A percentile compares a stretch with the other conserved stretches of the same genome.
These are phyloP conservation scores for Chernovozyma aurita DNA, from an alignment of 1,139 yeast genomes.

Conservation along the genomic window DNA sequence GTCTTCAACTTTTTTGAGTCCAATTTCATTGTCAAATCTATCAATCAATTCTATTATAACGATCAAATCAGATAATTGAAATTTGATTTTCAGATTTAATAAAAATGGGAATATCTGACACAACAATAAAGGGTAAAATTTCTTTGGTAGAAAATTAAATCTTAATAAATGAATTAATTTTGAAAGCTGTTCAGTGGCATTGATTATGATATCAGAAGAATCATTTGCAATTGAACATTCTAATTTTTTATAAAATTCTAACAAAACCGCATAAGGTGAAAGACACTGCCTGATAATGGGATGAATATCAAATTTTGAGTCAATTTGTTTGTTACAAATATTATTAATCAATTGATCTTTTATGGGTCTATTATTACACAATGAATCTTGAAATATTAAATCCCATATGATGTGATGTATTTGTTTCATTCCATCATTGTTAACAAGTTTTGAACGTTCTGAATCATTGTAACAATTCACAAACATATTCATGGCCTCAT, in stretches of 20 bases:
- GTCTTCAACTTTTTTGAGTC: too few species aligned
- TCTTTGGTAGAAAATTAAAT: constrained; percentile 63
- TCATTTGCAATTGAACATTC: constrained; percentile 17
- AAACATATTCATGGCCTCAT: constrained; percentile 66
- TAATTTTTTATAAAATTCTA: constrained; percentile 40
- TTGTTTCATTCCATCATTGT: constrained; percentile 30
- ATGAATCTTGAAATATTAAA: constrained; percentile 53
- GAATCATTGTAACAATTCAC: constrained; percentile 57
- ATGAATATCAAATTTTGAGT: constrained; percentile 34
- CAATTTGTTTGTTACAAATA: constrained; percentile 40
- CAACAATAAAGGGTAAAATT: constrained; percentile 48
- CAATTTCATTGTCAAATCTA: constrained; percentile 33
- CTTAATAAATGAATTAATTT: constrained; percentile 50
- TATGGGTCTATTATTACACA: constrained; percentile 49
- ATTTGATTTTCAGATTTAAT: constrained; percentile 18
- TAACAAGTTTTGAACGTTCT: constrained; percentile 12
- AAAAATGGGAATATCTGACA: constrained; percentile 48
- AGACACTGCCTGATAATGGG: constrained; percentile 63
- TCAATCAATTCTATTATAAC: constrained; percentile 47
- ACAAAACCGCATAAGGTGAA: constrained; percentile 69
- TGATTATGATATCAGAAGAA: constrained; percentile 15
- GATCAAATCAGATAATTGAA: constrained; percentile 43
- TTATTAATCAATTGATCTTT: constrained; percentile 54
- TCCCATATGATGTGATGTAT: constrained; percentile 44
- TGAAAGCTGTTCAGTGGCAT: constrained; percentile 24